Base-by-base conservation (phyloP, 495 filamentous ascomycete genomes). In the Xylaria castorea region DNA sequence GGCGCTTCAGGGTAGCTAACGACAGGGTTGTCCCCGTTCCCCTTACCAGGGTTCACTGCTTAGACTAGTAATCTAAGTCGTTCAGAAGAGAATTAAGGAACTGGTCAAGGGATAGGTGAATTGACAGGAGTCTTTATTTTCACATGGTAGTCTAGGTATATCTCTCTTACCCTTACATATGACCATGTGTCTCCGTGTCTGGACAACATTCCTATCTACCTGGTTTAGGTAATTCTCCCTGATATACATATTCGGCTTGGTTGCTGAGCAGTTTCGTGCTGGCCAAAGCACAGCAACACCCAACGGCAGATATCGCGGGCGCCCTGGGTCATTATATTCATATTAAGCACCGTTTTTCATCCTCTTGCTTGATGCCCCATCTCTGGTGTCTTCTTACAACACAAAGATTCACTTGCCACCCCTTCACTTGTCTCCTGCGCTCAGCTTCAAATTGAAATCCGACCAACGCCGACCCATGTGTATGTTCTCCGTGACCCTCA, bases 381-480 rank as follows among this genome's bases (percentile, higher is more conserved):
- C 53, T 57, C 27, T 32, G 27, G 27, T 22, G 20, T 61, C 44
- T 14, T 36, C 6, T 22, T 38, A 12, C 16, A 32, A 12, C 25
- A 61, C 38, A 48, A 4, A n/a, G n/a, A 25, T 60, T 44, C 36
- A 32, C 40, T 27, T 27, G 2, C n/a, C 4, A 27, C 34, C 25
- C 38, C 36, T 70, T 18, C n/a, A 27, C 5, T 48, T 70, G 25
- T 12, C 8, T 46, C 42, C 40, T 48, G 12, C 25, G 12, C 44
- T 36, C 40, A 42, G 12, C 25, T 27, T 36, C 27, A 36, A 61
- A 61, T 60, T 38, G 57, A 40, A 46, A 61, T 25, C 67, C 27
- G 4, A 16, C 50, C 46, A 60, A 64, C 57, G 58, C 58, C 68
- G n/a, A 42, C 32, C 60, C 69, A 25, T 57, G 5, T 53, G 48